Evolutionary conservation across 164 flowering plant species (phyloP).

Genomic region (Vitis rotundifolia): DNA sequence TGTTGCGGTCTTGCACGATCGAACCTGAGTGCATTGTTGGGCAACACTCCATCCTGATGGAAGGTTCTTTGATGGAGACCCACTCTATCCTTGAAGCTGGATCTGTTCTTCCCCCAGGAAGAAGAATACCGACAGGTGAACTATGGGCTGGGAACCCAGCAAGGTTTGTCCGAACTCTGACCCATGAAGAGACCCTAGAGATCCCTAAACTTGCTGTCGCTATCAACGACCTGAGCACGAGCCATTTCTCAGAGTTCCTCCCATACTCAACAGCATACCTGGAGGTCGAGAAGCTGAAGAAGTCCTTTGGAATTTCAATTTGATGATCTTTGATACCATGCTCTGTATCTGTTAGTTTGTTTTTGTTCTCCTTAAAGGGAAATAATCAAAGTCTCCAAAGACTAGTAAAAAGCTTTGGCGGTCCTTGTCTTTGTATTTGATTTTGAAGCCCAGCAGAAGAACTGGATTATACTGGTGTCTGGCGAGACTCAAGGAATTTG

Average conservation of each 20-base stretch:
- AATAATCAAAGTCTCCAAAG: conserved; percentile 25
- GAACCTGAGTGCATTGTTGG: conserved; percentile 98
- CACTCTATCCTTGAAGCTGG: conserved; percentile 96
- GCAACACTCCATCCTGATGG: conserved; percentile 94
- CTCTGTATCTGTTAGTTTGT: conserved; percentile 4
- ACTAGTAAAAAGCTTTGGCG: conserved; percentile 13
- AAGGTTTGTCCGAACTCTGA: conserved; percentile 77
- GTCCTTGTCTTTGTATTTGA: conserved; percentile 20
- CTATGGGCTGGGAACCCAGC: conserved; percentile 99
- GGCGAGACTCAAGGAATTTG: neutral
- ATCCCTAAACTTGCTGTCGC: conserved; percentile 94
- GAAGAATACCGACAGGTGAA: conserved; percentile 92
- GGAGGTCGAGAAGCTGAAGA: conserved; percentile 98
- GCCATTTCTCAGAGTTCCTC: conserved; percentile 80
- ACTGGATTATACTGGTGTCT: neutral
- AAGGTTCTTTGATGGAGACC: conserved; percentile 94
- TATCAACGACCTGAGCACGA: conserved; percentile 78
- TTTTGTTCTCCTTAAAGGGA: conserved; percentile 10
- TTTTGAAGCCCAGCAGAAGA: conserved; percentile 9
- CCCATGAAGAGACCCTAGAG: conserved; percentile 83
- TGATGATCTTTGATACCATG: conserved; percentile 26
- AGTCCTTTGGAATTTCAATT: conserved; percentile 64
- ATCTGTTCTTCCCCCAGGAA: conserved; percentile 90
- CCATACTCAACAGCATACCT: conserved; percentile 89
- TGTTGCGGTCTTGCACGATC: conserved; percentile 82